Base-by-base conservation (phyloP, 768 basidiomycete genomes). In the Kwoniella dejecticola region DNA sequence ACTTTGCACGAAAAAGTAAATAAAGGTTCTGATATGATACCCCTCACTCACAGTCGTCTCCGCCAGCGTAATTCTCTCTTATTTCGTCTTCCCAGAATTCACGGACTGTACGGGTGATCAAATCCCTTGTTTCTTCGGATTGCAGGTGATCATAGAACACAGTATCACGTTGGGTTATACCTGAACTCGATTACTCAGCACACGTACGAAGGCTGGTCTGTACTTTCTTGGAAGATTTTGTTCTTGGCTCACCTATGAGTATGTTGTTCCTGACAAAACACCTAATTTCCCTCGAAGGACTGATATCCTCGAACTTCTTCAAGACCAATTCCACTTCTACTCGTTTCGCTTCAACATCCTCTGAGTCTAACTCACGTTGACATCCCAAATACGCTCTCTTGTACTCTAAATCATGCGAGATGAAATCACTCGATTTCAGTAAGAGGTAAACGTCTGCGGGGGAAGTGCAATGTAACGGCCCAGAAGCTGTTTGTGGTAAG, bases 391-490 rank as follows among this genome's bases (percentile, higher is more conserved):
- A 94, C 4, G 90, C 86, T 30, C 75, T 80, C 2, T 82, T 82
- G 1, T 78, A 68, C 56, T 82, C 83, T 7, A 94, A 77, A 72
- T 92, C 93, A 68, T 96, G 90, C 1, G 84, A 83, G 57, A 92
- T 82, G 67, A 94, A 94, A 77, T 95, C 90, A 30, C 91, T 93
- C 0, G 91, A 91, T 77, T 98, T 97, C 64, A 98, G 84, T 0
- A 95, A 81, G 57, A 95, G 83, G 78, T 95, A 97, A 30, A 97
- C 88, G 66, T 98, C 94, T 0, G 89, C 85, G 0, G 92, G 91
- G 1, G 86, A 85, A 3, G 86, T 88, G 80, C 94, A 97, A 80
- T 88, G 89, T 42, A 96, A 81, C 4, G 91, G 91, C 0, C 74
- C 74, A 12, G 57, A 50, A 29, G 89, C 86, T 0, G 88, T 88